Evolutionary conservation across 768 basidiomycete genomes (phyloP).

Genomic region (Hydnomerulius pinastri): DNA sequence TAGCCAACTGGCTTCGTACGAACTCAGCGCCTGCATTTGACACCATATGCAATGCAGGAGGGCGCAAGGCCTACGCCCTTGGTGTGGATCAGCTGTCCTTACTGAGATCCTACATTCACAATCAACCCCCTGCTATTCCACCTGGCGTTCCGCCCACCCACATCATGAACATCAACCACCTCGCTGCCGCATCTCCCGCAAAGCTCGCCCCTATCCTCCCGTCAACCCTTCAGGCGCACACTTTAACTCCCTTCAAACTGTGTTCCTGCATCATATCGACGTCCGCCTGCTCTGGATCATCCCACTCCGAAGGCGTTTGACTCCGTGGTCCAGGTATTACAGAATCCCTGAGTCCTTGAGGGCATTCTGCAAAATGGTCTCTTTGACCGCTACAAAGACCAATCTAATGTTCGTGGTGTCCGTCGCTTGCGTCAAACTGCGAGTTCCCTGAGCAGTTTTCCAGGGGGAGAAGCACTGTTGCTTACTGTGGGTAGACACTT

Average conservation of each 20-base stretch:
- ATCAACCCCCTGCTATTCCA: constrained; percentile 18
- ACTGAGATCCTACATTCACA: constrained; percentile 27
- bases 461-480: constrained; percentile 7
- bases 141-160: constrained; percentile 15
- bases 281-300: neutral
- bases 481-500: constrained; percentile 90
- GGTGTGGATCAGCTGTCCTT: constrained; percentile 22
- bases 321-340: constrained; percentile 35
- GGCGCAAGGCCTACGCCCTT: constrained; percentile 13
- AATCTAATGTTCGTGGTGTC: constrained; percentile 82
- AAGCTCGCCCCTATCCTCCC: constrained; percentile 18
- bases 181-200: constrained; percentile 21
- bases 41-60: constrained; percentile 25
- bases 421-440: constrained; percentile 82
- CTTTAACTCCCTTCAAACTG: constrained; percentile 10
- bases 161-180: constrained; percentile 23
- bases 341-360: constrained; percentile 85
- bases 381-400: constrained; percentile 87
- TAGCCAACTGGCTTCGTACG: constrained; percentile 14
- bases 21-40: constrained; percentile 20
- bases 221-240: constrained; percentile 21
- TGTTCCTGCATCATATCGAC: neutral
- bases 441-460: neutral
- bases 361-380: constrained; percentile 91
- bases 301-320: neutral